Conservation (phyloP, 331 rosid genomes). For the Cydonia oblonga region DNA sequence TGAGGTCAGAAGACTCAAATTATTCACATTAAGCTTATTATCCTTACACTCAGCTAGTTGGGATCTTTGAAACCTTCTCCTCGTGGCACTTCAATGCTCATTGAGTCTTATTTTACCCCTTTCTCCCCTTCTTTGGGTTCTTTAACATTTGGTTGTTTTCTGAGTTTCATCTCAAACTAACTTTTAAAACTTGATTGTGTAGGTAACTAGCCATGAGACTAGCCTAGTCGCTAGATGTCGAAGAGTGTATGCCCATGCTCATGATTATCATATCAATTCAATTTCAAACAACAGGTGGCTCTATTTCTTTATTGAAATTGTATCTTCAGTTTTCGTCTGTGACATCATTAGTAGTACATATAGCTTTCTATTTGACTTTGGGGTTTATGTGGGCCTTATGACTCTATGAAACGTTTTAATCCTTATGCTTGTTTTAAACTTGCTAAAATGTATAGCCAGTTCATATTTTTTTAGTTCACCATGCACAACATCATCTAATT, state of each 20-base stretch:
- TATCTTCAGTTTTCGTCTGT: neutral
- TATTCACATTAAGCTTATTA: neutral
- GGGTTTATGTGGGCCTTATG: neutral
- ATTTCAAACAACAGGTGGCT: conserved; percentile 88
- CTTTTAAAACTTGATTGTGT: conserved; percentile 18
- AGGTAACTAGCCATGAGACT: conserved; percentile 81
- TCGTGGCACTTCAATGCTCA: neutral
- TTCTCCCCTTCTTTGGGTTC: neutral
- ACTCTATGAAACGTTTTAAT: neutral
- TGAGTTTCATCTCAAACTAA: conserved; percentile 17
- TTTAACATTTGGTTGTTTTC: neutral
- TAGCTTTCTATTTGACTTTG: neutral
- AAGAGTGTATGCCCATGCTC: conserved; percentile 94
- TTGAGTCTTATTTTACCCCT: neutral
- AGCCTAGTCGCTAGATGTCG: conserved; percentile 81
- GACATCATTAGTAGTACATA: neutral
- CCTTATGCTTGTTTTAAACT: neutral
- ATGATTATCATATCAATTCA: conserved; percentile 92
- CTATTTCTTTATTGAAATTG: conserved; percentile 10
- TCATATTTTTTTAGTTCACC: neutral
- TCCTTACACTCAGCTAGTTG: neutral
- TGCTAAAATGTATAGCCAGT: neutral
- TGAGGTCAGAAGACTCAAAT: neutral
- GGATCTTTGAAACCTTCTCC: neutral
- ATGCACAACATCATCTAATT: neutral